Evolutionary conservation across 805 yeast genomes (phyloP), one percentile per base, ranked within the genome.

Genomic region (Lipomyces chichibuensis): DNA sequence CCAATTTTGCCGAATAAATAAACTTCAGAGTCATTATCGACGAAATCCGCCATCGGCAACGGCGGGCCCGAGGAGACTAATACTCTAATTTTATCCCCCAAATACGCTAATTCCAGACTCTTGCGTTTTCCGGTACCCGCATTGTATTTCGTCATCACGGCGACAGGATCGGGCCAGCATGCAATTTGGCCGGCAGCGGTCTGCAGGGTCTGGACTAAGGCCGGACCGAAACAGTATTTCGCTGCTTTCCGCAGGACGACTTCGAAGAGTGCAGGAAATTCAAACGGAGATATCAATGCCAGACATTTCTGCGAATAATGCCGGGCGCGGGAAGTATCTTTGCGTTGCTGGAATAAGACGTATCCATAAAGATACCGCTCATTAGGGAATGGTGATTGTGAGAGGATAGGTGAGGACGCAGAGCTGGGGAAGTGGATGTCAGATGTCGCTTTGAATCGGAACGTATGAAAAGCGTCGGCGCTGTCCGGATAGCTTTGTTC

Each of bases 401-500:
- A 49, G 1, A 64, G 54, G 29, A 43, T 43, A 5, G 59, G 57
- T 11, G 52, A 37, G 32, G 35, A 27, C 4, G 67, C 57, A n/a
- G 65, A 39, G n/a, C 55, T 11, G 7, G 65, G 70, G n/a, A 64
- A 60, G 6, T 25, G 17, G n/a, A 67, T 53, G 35, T 54, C 33
- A 2, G 59, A 35, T 2, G 71, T 61, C 8, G 66, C 27, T 29
- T 65, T 63, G 61, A 69, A 65, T 27, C 71, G 64, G 52, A 69
- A 69, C 1, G 67, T 57, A 27, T 69, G 71, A 46, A 69, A 69
- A 2, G 67, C 53, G 17, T 63, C 68, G 14, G 59, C 54, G 13
- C 32, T 46, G 29, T 59, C 71, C n/a, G 65, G 53, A 33, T 69
- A 66, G 43, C 71, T 62, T n/a, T 64, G 71, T 52, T 69, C 71